Conservation (phyloP, 495 filamentous ascomycete species). For the Daldinia childiae region DNA sequence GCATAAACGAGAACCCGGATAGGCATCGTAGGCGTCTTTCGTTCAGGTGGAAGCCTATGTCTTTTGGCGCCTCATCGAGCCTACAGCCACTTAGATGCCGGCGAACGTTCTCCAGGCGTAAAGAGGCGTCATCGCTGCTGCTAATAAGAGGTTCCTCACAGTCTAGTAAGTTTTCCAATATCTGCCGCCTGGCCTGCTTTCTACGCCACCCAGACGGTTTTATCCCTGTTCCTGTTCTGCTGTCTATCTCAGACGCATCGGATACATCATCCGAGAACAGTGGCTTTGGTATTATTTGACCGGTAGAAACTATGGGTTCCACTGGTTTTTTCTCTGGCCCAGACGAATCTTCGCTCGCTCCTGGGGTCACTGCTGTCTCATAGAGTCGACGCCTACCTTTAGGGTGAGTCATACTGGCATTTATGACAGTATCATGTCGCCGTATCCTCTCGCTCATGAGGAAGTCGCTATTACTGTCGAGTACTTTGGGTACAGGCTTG, state of each 20-base stretch:
- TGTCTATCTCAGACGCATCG: neutral
- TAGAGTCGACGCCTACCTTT: conserved; percentile 8
- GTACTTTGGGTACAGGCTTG: conserved; percentile 18
- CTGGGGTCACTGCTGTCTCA: neutral
- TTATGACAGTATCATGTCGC: conserved; percentile 13
- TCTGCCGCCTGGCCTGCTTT: conserved; percentile 17
- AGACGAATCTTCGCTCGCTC: neutral
- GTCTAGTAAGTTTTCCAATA: conserved; percentile 22
- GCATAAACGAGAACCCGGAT: conserved; percentile 32
- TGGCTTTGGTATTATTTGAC: neutral
- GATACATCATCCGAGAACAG: conserved; percentile 32
- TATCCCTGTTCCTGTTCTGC: neutral
- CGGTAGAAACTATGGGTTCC: neutral
- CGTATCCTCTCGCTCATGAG: conserved; percentile 42
- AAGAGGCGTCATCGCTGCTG: neutral
- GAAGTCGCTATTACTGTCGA: conserved; percentile 41
- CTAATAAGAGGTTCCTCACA: neutral
- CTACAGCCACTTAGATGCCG: neutral
- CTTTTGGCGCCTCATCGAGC: neutral
- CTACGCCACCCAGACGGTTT: neutral
- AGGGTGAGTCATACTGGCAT: neutral
- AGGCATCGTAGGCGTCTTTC: conserved; percentile 14
- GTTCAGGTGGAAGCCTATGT: neutral
- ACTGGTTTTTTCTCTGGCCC: neutral
- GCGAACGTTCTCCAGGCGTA: neutral